A percentile compares a stretch with the other conserved stretches of the same genome.
Conservation (phyloP, 139 green algal genomes). For the Micromonas pusilla region DNA sequence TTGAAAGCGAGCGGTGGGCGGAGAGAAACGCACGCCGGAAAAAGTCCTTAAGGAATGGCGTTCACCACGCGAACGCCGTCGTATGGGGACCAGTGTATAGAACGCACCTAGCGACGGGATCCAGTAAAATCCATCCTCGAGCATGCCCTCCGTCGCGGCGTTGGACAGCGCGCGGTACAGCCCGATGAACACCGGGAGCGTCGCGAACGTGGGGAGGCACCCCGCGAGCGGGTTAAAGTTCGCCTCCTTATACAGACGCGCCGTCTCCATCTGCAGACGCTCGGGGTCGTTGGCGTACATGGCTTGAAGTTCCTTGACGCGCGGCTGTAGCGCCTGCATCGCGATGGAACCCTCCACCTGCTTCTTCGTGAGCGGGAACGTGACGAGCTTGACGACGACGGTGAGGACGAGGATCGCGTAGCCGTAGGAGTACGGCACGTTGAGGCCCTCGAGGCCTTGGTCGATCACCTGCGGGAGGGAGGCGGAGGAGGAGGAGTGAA, state of each 20-base stretch:
- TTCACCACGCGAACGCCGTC: too few species aligned
- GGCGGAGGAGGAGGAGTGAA: neutral
- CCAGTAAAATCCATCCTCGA: constrained; percentile 88
- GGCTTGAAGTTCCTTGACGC: constrained; percentile 91
- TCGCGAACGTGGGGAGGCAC: constrained; percentile 85
- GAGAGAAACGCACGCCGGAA: too few species aligned
- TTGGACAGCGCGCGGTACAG: constrained; percentile 90
- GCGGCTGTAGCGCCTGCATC: constrained; percentile 83
- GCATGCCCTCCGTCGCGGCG: constrained; percentile 75
- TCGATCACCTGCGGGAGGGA: constrained; percentile 50
- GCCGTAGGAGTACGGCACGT: constrained; percentile 90
- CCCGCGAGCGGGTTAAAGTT: constrained; percentile 87
- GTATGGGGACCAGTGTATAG: neutral
- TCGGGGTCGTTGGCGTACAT: constrained; percentile 74
- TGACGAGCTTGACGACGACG: constrained; percentile 81
- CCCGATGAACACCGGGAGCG: constrained; percentile 88
- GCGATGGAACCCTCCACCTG: constrained; percentile 86
- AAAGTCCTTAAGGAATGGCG: too few species aligned
- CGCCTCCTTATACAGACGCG: constrained; percentile 84
- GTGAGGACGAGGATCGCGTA: constrained; percentile 93
- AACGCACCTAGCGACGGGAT: constrained; percentile 66
- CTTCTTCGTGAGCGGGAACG: constrained; percentile 87
- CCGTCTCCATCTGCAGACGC: constrained; percentile 68
- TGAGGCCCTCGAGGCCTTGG: constrained; percentile 48
- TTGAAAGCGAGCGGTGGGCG: too few species aligned